Conservation (phyloP, 805 yeast genomes). For the Lipomyces chichibuensis region DNA sequence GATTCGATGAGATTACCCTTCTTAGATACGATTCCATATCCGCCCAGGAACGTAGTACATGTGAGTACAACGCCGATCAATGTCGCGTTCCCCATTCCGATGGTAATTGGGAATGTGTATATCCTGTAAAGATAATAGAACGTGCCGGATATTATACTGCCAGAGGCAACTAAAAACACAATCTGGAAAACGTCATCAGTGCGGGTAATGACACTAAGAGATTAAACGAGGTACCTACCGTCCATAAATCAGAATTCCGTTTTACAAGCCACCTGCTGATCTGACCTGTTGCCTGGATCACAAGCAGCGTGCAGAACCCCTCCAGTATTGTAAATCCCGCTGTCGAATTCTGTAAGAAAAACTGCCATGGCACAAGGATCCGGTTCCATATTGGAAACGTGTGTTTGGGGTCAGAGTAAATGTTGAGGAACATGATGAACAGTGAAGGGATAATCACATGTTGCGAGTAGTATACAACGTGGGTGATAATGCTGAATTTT, state of each 20-base stretch:
- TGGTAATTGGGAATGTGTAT: constrained; percentile 68
- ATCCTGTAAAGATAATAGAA: constrained; percentile 80
- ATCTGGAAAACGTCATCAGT: constrained; percentile 43
- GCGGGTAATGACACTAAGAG: not conserved
- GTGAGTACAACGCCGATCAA: constrained; percentile 85
- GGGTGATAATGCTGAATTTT: constrained; percentile 44
- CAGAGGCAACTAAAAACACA: constrained; percentile 68
- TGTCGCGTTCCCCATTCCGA: constrained; percentile 76
- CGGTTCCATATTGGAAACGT: constrained; percentile 42
- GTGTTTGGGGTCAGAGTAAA: constrained; percentile 39
- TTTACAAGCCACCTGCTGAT: constrained; percentile 69
- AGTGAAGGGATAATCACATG: constrained; percentile 81
- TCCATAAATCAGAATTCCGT: constrained; percentile 62
- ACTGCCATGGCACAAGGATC: constrained; percentile 68
- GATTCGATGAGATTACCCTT: constrained; percentile 91
- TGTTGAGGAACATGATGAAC: constrained; percentile 56
- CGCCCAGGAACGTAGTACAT: constrained; percentile 68
- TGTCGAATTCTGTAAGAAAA: constrained; percentile 74
- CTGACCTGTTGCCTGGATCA: constrained; percentile 92
- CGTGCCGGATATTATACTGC: constrained; percentile 73
- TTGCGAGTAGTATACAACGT: constrained; percentile 69
- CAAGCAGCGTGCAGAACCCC: constrained; percentile 87
- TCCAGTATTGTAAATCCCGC: constrained; percentile 87
- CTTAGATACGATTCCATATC: constrained; percentile 80
- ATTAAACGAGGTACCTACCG: constrained; percentile 39